phyloP scores from a whole-genome alignment of 768 basidiomycete species.

The Lactarius pseudohatsudake region DNA sequence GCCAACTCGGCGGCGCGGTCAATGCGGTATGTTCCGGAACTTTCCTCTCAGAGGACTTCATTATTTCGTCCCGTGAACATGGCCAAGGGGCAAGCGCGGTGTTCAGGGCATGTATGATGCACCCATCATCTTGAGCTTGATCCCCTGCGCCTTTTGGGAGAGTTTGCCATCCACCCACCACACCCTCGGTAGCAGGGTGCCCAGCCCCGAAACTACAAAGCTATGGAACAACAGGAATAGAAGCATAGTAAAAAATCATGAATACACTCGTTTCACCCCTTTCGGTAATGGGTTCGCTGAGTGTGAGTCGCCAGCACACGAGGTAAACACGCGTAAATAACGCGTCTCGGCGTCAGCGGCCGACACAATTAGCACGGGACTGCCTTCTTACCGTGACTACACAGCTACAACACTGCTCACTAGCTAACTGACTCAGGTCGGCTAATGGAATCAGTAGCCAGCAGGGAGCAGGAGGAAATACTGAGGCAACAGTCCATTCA shows the following conservation, averaged over 20 bases:
- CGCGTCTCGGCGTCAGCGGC: constrained; percentile 22
- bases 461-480: constrained; percentile 40
- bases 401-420: not conserved
- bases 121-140: not conserved
- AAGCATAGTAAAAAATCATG: not conserved
- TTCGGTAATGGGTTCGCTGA: constrained; percentile 24
- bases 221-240: constrained; percentile 2
- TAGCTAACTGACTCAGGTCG: not conserved
- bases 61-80: constrained; percentile 11
- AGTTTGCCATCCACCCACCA: not conserved
- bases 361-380: not conserved
- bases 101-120: constrained; percentile 1
- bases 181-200: not conserved
- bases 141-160: not conserved
- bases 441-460: constrained; percentile 57
- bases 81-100: constrained; percentile 15
- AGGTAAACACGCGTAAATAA: constrained; percentile 31
- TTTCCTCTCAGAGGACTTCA: constrained; percentile 7
- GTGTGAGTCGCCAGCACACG: constrained; percentile 14
- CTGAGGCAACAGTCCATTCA: constrained; percentile 50
- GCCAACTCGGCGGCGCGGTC: constrained; percentile 26
- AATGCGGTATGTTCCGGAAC: constrained; percentile 28
- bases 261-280: not conserved
- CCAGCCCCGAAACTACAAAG: not conserved
- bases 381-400: not conserved